Evolutionary conservation across 2,329 filamentous ascomycete genomes (phyloP).

Genomic region (Sporothrix brasiliensis): DNA sequence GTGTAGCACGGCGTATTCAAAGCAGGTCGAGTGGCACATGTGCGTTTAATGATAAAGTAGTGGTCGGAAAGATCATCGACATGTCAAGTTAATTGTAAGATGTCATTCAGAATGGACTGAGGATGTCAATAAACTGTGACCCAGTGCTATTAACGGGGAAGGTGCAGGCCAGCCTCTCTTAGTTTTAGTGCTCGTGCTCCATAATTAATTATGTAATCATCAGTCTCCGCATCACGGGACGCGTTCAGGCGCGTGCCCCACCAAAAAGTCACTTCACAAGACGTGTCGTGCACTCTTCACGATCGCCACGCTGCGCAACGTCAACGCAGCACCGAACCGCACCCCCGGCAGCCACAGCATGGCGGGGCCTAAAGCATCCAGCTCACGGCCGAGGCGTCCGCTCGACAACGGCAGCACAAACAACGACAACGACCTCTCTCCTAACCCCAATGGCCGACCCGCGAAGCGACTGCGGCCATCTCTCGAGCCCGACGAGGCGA

Average conservation of each 20-base stretch:
- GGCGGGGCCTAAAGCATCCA: conserved; percentile 43
- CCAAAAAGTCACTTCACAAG: conserved; percentile 12
- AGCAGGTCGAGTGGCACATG: background rate
- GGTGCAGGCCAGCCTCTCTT: background rate
- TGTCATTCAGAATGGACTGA: background rate
- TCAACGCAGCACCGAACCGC: background rate
- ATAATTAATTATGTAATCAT: background rate
- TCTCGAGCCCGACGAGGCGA: conserved; percentile 35
- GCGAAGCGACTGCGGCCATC: conserved; percentile 45
- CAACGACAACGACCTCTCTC: conserved; percentile 38
- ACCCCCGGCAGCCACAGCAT: conserved; percentile 49
- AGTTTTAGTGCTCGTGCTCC: background rate
- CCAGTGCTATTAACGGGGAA: background rate
- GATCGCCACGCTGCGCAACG: conserved; percentile 1
- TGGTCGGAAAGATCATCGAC: conserved; percentile 1
- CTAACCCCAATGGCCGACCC: conserved; percentile 38
- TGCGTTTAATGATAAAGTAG: background rate
- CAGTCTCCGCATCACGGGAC: background rate
- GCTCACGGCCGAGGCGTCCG: conserved; percentile 49
- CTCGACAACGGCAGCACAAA: conserved; percentile 46
- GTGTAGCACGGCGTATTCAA: background rate
- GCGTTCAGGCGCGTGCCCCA: conserved; percentile 32
- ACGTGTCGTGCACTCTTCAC: conserved; percentile 17
- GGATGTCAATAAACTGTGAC: background rate
- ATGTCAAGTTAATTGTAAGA: background rate